Evolutionary conservation across 176 grass and related monocot species (phyloP), one percentile per base, ranked within the genome.

Genomic region (Chrysopogon serrulatus): DNA sequence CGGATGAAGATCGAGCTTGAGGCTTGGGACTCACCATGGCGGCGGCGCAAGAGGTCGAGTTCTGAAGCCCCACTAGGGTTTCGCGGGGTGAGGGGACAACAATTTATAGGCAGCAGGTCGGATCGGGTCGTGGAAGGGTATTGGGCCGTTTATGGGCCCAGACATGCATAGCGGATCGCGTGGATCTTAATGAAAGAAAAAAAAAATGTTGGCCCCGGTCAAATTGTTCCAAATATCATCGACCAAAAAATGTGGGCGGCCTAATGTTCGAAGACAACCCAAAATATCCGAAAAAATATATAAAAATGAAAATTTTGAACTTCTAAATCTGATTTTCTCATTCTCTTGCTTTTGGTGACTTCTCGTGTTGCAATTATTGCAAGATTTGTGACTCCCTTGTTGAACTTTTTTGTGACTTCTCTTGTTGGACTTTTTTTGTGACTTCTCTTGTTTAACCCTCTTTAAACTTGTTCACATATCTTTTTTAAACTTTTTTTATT

Each of bases 41-140:
- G 61, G 73, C 79, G 64, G 71, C 23, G 65, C 45, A 36, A 26
- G 63, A 60, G 71, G 19, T 48, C 17, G 61, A 23, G 18, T 62
- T 57, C 78, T 77, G 64, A 6, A 26, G 13, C 77, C 6, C 44
- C 16, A 49, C 37, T 87, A 91, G 89, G 89, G 85, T 88, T 91
- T 81, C 67, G 6, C 0, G 0, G 0, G 47, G 18, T n/a, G 8
- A 33, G 56, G 33, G 17, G 2, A 12, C 8, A 36, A 43, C 1
- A 0, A 36, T 79, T 76, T 45, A 88, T 71, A 77, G 13, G 17
- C 37, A 14, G 65, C 6, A 5, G 19, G 47, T 30, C 39, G 26
- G 37, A 40, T 43, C 6, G 26, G 37, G 53, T 43, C 6, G 35
- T 15, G 21, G 34, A 5, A 21, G 19, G 2, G 31, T 65, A 82